Conservation (phyloP, 1,139 yeast species). For the Meyerozyma carpophila region DNA sequence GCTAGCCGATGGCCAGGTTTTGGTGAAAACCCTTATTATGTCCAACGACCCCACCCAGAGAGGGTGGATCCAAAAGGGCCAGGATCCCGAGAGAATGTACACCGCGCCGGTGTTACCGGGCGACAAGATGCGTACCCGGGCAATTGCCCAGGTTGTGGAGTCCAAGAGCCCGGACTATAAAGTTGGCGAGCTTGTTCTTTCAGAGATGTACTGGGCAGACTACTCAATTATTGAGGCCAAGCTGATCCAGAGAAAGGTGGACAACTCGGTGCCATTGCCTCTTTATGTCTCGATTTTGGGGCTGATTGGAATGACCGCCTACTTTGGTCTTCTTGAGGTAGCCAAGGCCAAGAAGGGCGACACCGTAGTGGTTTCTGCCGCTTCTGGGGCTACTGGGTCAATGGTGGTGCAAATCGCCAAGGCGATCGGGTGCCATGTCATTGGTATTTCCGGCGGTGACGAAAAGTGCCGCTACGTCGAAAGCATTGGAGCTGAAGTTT, state of each 20-base stretch:
- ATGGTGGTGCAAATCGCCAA: conserved; percentile 56
- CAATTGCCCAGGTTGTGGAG: conserved; percentile 44
- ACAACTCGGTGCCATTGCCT: not conserved
- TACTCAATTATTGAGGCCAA: conserved; percentile 19
- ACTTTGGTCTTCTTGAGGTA: conserved; percentile 45
- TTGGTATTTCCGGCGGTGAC: conserved; percentile 61
- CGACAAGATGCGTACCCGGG: conserved; percentile 45
- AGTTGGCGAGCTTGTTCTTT: conserved; percentile 40
- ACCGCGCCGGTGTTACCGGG: conserved; percentile 43
- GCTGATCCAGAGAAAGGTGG: not conserved
- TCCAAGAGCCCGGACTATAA: conserved; percentile 32
- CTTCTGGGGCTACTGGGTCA: conserved; percentile 71
- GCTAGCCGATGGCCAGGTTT: conserved; percentile 39
- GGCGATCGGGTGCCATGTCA: conserved; percentile 21
- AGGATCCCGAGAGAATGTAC: conserved; percentile 39
- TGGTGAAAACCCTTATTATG: conserved; percentile 43
- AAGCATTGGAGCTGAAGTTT: conserved; percentile 49
- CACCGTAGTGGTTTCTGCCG: conserved; percentile 54
- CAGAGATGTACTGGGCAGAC: conserved; percentile 37
- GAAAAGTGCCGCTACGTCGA: conserved; percentile 54
- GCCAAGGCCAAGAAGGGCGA: conserved; percentile 34
- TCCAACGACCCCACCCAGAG: conserved; percentile 69
- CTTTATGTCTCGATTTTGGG: conserved; percentile 34
- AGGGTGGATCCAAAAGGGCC: conserved; percentile 48
- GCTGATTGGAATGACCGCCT: conserved; percentile 59